phyloP scores from a whole-genome alignment of 2,329 filamentous ascomycete genomes.

The Hypoxylon sp. region DNA sequence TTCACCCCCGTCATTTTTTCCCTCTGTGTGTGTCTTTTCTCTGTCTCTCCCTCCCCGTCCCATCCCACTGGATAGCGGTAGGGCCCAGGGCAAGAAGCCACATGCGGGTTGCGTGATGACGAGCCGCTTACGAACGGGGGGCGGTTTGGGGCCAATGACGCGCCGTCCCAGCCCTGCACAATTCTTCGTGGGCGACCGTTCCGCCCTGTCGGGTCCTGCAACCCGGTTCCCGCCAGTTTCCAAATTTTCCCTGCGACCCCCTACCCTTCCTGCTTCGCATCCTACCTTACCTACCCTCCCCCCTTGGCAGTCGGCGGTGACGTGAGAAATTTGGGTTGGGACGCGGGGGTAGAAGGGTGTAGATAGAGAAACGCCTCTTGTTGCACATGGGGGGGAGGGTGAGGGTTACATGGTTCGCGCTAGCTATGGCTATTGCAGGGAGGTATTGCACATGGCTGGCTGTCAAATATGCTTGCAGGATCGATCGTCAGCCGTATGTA shows the following conservation, averaged over 20 bases:
- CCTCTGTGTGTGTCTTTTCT: constrained; percentile 20
- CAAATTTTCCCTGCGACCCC: constrained; percentile 12
- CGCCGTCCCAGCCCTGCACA: constrained; percentile 28
- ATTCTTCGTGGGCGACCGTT: constrained; percentile 31
- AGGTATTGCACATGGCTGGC: constrained; percentile 20
- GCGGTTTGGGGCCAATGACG: constrained; percentile 32
- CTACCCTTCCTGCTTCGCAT: background rate
- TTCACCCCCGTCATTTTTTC: constrained; percentile 15
- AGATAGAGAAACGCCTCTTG: constrained; percentile 15
- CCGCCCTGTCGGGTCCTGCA: constrained; percentile 43
- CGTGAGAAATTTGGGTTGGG: constrained; percentile 22
- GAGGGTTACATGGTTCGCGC: constrained; percentile 19
- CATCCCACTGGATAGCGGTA: constrained; percentile 36
- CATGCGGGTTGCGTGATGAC: constrained; percentile 42
- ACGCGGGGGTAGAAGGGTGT: constrained; percentile 29
- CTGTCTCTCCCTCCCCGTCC: constrained; percentile 10
- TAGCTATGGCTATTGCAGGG: constrained; percentile 18
- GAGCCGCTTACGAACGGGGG: constrained; percentile 40
- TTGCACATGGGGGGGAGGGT: constrained; percentile 1
- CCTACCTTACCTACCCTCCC: background rate
- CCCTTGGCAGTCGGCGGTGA: constrained; percentile 22
- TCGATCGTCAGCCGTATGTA: constrained; percentile 29
- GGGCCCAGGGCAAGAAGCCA: constrained; percentile 18
- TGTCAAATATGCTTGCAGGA: constrained; percentile 29
- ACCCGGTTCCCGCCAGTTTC: constrained; percentile 29